Evolutionary conservation across 2,329 filamentous ascomycete genomes (phyloP).

Genomic region (Tolypocladium ovalisporum): DNA sequence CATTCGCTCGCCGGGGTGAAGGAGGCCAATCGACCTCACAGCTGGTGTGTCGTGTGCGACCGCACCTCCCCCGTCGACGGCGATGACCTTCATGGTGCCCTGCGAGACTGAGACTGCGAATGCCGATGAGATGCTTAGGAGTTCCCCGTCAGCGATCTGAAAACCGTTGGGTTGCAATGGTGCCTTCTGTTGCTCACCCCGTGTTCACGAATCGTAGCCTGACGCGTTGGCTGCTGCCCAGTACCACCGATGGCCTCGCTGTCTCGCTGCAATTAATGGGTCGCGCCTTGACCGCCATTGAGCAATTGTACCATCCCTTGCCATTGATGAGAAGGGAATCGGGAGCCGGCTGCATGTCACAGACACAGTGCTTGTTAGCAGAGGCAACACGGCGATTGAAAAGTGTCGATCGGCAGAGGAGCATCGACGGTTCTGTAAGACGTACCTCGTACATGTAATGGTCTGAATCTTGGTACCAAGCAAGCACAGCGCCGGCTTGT

Average conservation of each 20-base stretch:
- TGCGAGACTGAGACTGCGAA: slow-evolving; percentile 1
- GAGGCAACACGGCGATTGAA: slow-evolving; percentile 1
- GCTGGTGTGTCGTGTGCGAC: slow-evolving; percentile 5
- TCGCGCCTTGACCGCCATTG: slow-evolving; percentile 8
- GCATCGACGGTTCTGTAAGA: not conserved
- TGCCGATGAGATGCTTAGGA: slow-evolving; percentile 2
- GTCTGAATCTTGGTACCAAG: slow-evolving; percentile 11
- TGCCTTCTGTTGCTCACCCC: slow-evolving; percentile 2
- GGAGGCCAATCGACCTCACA: slow-evolving; percentile 6
- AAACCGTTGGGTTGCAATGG: not conserved
- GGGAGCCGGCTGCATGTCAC: slow-evolving; percentile 16
- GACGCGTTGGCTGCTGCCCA: slow-evolving; percentile 4
- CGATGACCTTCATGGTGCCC: slow-evolving; percentile 7
- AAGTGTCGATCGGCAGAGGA: not conserved
- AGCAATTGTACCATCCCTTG: slow-evolving; percentile 10
- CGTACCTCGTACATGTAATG: slow-evolving; percentile 8
- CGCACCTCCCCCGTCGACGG: slow-evolving; percentile 8
- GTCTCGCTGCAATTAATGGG: slow-evolving; percentile 6
- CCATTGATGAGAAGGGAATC: slow-evolving; percentile 31
- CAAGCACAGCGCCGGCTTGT: slow-evolving; percentile 18
- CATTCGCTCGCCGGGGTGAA: slow-evolving; percentile 12
- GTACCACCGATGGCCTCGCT: slow-evolving; percentile 2
- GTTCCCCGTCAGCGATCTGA: not conserved
- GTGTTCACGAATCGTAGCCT: slow-evolving; percentile 9
- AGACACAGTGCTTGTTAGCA: slow-evolving; percentile 19